Percentiles rank a stretch among this genome's conserved stretches.
Conservation (phyloP, 2,329 filamentous ascomycete genomes). For the Lasiodiplodia theobromae region DNA sequence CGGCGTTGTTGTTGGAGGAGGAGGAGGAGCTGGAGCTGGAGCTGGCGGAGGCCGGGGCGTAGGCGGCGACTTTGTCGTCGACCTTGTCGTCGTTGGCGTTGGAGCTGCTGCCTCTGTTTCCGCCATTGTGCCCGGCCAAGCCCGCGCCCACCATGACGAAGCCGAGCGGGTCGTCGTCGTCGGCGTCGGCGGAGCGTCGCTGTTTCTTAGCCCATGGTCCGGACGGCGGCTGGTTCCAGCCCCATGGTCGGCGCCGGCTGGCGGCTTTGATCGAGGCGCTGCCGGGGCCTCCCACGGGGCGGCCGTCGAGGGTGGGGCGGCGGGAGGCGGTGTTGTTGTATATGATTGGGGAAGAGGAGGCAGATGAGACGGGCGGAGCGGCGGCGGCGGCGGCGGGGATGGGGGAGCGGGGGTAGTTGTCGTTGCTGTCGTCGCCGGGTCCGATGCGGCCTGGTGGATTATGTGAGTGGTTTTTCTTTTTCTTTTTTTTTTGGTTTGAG, state of each 20-base stretch:
- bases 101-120: neutral
- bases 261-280: neutral
- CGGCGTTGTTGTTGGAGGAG: too few species aligned
- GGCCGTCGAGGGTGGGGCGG: neutral
- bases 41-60: too few species aligned
- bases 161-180: neutral
- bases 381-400: neutral
- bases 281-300: neutral
- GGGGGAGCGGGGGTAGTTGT: neutral
- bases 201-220: neutral
- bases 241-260: neutral
- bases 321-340: neutral
- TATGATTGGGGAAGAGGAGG: neutral
- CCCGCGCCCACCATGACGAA: neutral
- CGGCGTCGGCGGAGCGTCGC: neutral
- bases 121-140: neutral
- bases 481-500: neutral
- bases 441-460: conserved; percentile 11
- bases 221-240: neutral
- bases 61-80: too few species aligned
- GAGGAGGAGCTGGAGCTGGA: too few species aligned
- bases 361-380: neutral
- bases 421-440: neutral
- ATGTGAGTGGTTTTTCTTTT: neutral
- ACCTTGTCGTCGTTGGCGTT: neutral